These are phyloP conservation scores for Penicillium fuscoglaucum DNA, from an alignment of 2,329 filamentous ascomycete genomes.

Conservation along the genomic window DNA sequence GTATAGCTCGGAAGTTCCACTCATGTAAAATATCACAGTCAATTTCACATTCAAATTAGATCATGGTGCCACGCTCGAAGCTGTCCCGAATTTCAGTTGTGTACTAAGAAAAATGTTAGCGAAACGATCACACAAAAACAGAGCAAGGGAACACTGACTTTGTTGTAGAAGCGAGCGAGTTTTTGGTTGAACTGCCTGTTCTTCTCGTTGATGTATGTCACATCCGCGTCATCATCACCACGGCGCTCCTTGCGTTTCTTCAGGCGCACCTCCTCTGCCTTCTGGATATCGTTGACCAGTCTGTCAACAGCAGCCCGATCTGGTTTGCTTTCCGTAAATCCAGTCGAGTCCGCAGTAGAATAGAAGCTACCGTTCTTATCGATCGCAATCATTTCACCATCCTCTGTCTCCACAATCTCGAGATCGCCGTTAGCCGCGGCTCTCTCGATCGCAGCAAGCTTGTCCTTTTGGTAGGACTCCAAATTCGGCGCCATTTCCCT, in stretches of 20 bases:
- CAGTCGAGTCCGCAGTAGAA: constrained; percentile 78
- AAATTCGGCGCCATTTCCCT: constrained; percentile 73
- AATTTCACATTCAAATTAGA: constrained; percentile 54
- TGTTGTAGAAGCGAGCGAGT: constrained; percentile 92
- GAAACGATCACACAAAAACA: background rate
- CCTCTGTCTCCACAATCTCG: constrained; percentile 92
- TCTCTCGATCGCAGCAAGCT: constrained; percentile 78
- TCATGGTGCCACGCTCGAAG: constrained; percentile 96
- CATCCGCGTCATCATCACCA: constrained; percentile 82
- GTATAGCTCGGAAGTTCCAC: constrained; percentile 9
- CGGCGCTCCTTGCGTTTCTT: constrained; percentile 83
- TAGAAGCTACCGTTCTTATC: constrained; percentile 91
- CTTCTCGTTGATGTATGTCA: constrained; percentile 99
- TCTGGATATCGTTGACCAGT: constrained; percentile 79
- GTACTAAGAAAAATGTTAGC: constrained; percentile 56
- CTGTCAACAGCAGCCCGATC: constrained; percentile 84
- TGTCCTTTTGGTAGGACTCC: constrained; percentile 83
- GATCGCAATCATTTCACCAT: constrained; percentile 90
- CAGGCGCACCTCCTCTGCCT: constrained; percentile 81
- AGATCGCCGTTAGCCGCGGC: constrained; percentile 81
- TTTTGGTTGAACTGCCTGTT: constrained; percentile 99
- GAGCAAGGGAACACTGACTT: constrained; percentile 50
- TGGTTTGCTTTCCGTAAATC: constrained; percentile 81
- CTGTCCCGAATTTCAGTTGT: constrained; percentile 95
- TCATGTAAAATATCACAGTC: constrained; percentile 24